Base-by-base conservation (phyloP, 345 rosid species). In the sweet orange (Citrus sinensis) region DNA sequence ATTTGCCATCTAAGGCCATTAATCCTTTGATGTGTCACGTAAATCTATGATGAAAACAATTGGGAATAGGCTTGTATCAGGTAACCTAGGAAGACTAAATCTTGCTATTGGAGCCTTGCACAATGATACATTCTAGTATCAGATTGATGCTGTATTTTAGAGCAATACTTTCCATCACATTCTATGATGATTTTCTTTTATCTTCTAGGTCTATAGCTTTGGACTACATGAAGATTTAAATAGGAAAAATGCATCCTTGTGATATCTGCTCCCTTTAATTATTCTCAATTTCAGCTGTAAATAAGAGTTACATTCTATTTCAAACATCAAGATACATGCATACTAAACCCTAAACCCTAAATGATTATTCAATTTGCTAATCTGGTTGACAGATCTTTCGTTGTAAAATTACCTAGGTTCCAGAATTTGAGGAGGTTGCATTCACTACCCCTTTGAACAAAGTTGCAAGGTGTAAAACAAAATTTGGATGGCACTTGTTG, bases 401-500 rank as follows among this genome's bases (percentile, higher is more conserved):
- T 79, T 16, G 30, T 75, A 60, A 69, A 82, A 42, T 78, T 39
- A 80, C 74, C 69, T 85, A 92, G 98, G 94, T 95, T 51, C 93
- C 97, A 35, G 95, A 95, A 81, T 95, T 95, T 84, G 98, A 95
- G 88, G 90, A 95, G 87, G 94, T 92, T 86, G 98, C 98, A 49
- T 95, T 93, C 78, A 70, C 35, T 76, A 89, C 95, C 39, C 92
- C 94, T 78, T 62, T 86, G 76, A 92, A 93, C 81, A 82, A 88
- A 83, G 93, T 93, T 69, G 91, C 88, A 75, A 92, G 82, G 79
- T 93, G 98, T 81, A 95, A 89, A 87, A 93, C 98, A 58, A 84
- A 93, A 79, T 95, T 85, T 82, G 98, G 98, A 71, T 90, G 95
- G 95, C 98, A 95, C 84, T 86, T 95, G 78, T 78, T 95, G 89